These are phyloP conservation scores for Plasmopara halstedii DNA, from an alignment of 352 stramenopile genomes.

Conservation along the genomic window DNA sequence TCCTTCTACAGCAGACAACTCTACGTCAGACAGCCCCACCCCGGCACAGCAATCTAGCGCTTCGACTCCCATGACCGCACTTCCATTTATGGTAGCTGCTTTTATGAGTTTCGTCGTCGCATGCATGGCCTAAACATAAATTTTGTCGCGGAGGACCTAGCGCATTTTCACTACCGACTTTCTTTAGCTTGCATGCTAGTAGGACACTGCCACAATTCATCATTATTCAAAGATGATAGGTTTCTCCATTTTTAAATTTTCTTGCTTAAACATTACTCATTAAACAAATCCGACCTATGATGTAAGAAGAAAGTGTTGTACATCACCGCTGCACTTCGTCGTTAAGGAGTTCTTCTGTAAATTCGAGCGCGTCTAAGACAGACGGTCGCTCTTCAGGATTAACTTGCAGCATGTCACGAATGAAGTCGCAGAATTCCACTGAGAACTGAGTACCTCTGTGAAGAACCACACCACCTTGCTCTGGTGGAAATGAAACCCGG, in stretches of 20 bases:
- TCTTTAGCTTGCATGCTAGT: no score
- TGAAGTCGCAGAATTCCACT: conserved; percentile 81
- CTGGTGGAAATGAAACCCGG: conserved; percentile 65
- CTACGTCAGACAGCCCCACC: conserved; percentile 10
- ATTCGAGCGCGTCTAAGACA: conserved; percentile 73
- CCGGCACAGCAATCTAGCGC: conserved; percentile 9
- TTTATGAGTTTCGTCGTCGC: conserved; percentile 20
- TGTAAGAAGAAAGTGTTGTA: background rate
- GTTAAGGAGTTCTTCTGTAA: conserved; percentile 69
- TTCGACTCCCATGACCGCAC: conserved; percentile 2
- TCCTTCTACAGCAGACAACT: conserved; percentile 18
- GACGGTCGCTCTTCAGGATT: conserved; percentile 76
- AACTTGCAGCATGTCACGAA: conserved; percentile 79
- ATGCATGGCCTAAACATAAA: conserved; percentile 25
- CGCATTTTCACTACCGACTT: no score
- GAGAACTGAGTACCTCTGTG: conserved; percentile 64
- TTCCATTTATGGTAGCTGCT: conserved; percentile 18
- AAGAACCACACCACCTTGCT: conserved; percentile 55
- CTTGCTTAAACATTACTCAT: background rate
- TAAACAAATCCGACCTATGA: no score
- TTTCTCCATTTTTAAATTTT: no score
- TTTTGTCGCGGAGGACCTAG: no score
- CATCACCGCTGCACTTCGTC: conserved; percentile 49
- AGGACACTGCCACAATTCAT: no score
- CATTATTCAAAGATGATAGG: no score